phyloP scores from a whole-genome alignment of 768 basidiomycete species.

The Chiua virens region DNA sequence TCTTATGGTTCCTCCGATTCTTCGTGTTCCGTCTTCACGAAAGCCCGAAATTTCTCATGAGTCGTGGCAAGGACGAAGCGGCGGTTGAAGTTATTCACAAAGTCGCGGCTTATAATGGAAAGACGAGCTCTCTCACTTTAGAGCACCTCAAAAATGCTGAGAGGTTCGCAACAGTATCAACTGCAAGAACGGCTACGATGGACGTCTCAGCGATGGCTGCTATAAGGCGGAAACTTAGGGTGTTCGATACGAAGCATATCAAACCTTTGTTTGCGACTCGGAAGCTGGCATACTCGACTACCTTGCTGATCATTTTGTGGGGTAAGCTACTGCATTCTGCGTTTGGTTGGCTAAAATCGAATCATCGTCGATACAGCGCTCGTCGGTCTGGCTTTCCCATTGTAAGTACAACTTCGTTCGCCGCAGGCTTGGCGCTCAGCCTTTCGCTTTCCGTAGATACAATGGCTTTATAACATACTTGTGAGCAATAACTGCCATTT shows the following conservation, averaged over 20 bases:
- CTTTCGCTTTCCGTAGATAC: slow-evolving; percentile 32
- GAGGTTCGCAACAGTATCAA: slow-evolving; percentile 2
- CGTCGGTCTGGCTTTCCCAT: slow-evolving; percentile 75
- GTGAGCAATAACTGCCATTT: slow-evolving; percentile 25
- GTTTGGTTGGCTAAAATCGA: not conserved
- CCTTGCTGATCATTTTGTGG: slow-evolving; percentile 51
- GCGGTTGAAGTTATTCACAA: slow-evolving; percentile 18
- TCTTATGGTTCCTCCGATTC: slow-evolving; percentile 12
- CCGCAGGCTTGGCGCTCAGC: not conserved
- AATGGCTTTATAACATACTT: slow-evolving; percentile 55
- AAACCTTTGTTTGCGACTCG: slow-evolving; percentile 49
- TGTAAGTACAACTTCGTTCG: slow-evolving; percentile 37
- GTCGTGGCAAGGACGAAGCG: slow-evolving; percentile 10
- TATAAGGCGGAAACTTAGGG: slow-evolving; percentile 38
- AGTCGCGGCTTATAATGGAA: slow-evolving; percentile 13
- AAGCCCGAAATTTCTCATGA: slow-evolving; percentile 13
- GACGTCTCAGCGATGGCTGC: slow-evolving; percentile 40
- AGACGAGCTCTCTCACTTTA: slow-evolving; percentile 8
- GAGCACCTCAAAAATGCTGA: slow-evolving; percentile 12
- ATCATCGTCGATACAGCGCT: slow-evolving; percentile 43
- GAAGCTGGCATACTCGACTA: slow-evolving; percentile 50
- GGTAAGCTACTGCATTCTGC: slow-evolving; percentile 27
- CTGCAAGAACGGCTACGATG: slow-evolving; percentile 15
- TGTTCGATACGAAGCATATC: slow-evolving; percentile 43
- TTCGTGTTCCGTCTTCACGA: slow-evolving; percentile 19